Evolutionary conservation across 306 rosid genomes (phyloP), one percentile per base, ranked within the genome.

Genomic region (Fagus sylvatica): DNA sequence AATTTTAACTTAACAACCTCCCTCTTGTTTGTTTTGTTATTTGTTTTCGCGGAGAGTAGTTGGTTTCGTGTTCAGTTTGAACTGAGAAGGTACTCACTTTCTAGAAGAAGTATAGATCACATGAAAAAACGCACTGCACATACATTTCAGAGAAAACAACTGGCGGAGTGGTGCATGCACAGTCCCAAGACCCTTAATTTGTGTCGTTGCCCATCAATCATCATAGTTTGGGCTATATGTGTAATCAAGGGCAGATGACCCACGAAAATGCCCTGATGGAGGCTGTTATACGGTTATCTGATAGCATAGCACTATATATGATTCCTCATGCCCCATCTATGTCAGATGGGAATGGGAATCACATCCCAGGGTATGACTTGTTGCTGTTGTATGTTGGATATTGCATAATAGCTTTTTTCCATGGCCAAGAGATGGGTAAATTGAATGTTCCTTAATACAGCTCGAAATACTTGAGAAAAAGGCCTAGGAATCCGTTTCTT

Each of bases 381-480:
- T 72, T 76, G 48, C 65, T 55, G n/a, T 7, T 65, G 73, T 33
- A 22, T 34, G 66, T n/a, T 67, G 43, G 68, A 74, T 71, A 56
- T 72, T 65, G 84, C 13, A 73, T 74, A 57, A 84, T 78, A 84
- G n/a, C 85, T 4, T 76, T 85, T 89, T 87, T 82, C 85, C 84
- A 57, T 66, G 57, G 78, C 79, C 74, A 61, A 60, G 85, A 77
- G 87, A 89, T 81, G 86, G 84, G 80, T 65, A 87, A 79, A 74
- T 75, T 81, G 86, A 83, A 39, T 69, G 73, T 60, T 70, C 55
- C 74, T 53, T n/a, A 41, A 62, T 77, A 81, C 84, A 80, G 74
- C 87, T 75, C 90, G 75, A 33, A 66, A 83, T 71, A 39, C 71
- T 82, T 78, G 69, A 73, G 74, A 42, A 57, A 69, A 41, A 60